Conservation (phyloP, 805 yeast species). For the Saturnispora zaruensis region DNA sequence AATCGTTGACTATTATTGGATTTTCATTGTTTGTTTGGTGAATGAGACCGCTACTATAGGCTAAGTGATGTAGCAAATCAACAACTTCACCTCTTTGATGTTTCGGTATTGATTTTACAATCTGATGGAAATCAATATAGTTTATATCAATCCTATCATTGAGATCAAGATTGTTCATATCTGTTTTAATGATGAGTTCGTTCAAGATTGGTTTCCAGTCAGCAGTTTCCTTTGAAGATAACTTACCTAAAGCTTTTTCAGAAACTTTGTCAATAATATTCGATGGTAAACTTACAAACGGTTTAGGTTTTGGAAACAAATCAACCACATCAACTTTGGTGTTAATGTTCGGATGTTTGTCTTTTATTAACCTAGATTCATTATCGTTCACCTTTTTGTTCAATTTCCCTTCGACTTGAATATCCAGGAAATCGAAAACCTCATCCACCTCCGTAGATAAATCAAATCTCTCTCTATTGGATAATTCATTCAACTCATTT, state of each 20-base stretch:
- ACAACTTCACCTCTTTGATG: constrained; percentile 29
- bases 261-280: constrained; percentile 29
- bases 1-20: constrained; percentile 29
- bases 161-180: constrained; percentile 23
- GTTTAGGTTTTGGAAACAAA: constrained; percentile 22
- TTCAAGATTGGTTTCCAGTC: constrained; percentile 42
- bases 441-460: constrained; percentile 21
- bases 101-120: constrained; percentile 37
- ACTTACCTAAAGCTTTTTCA: constrained; percentile 33
- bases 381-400: not conserved
- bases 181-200: constrained; percentile 24
- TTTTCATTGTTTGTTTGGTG: constrained; percentile 15
- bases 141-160: constrained; percentile 14
- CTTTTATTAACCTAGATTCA: not conserved
- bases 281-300: constrained; percentile 29
- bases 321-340: not conserved
- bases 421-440: constrained; percentile 21
- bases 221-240: constrained; percentile 32
- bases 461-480: constrained; percentile 14
- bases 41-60: constrained; percentile 16
- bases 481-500: constrained; percentile 15
- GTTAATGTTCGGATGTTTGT: not conserved
- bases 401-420: not conserved
- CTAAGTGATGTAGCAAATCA: constrained; percentile 31
- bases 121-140: constrained; percentile 28